phyloP scores from a whole-genome alignment of 352 stramenopile genomes.

The Saprolegnia diclina region DNA sequence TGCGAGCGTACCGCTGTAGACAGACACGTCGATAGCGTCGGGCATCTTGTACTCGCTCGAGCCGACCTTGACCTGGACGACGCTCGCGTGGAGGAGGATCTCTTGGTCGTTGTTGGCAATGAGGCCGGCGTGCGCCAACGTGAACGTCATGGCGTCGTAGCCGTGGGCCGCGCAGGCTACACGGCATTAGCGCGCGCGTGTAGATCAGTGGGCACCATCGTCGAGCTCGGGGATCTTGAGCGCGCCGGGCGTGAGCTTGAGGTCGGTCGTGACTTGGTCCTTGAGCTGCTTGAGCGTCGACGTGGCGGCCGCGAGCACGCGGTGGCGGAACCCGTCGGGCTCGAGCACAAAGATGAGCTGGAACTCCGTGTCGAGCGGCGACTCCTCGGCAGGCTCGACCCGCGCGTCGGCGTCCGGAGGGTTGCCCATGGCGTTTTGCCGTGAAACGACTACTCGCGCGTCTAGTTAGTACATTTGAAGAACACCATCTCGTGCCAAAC shows the following conservation, averaged over 20 bases:
- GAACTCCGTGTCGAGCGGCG: slow-evolving; percentile 37
- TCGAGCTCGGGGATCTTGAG: slow-evolving; percentile 57
- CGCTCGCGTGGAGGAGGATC: slow-evolving; percentile 45
- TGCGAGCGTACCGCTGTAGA: slow-evolving; percentile 43
- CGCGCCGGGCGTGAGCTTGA: slow-evolving; percentile 51
- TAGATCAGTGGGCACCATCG: slow-evolving; percentile 18
- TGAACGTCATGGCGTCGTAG: slow-evolving; percentile 25
- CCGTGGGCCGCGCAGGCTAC: slow-evolving; percentile 26
- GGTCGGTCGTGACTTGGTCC: slow-evolving; percentile 48
- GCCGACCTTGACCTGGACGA: slow-evolving; percentile 34
- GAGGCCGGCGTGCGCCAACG: slow-evolving; percentile 19
- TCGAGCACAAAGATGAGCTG: slow-evolving; percentile 62
- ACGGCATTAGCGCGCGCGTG: too few species aligned
- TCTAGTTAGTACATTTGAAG: neutral
- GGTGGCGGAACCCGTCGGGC: slow-evolving; percentile 68
- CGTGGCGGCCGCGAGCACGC: slow-evolving; percentile 45
- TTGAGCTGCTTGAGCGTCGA: slow-evolving; percentile 50
- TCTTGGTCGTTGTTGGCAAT: slow-evolving; percentile 32
- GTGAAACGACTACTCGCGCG: neutral
- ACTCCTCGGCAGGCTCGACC: slow-evolving; percentile 4
- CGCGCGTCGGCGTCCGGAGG: neutral
- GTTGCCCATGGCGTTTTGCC: slow-evolving; percentile 18
- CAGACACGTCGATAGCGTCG: slow-evolving; percentile 67
- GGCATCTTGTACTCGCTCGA: slow-evolving; percentile 80
- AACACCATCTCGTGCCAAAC: too few species aligned